Evolutionary conservation across 768 basidiomycete genomes (phyloP).

Genomic region (Auricularia sp.): DNA sequence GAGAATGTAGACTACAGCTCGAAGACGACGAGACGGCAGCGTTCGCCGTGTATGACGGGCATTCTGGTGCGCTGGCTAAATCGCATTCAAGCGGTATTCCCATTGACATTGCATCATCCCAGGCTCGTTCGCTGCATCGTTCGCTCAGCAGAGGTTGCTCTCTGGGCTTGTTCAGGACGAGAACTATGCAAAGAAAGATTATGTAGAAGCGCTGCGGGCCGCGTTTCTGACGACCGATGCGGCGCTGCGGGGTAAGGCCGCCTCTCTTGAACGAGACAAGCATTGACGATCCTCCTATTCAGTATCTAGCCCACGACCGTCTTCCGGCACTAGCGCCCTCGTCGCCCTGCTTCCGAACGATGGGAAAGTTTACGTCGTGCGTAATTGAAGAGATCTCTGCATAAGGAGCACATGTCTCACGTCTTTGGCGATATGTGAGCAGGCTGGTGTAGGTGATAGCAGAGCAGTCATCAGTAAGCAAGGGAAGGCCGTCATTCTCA

Average conservation of each 20-base stretch:
- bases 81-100: too few species aligned
- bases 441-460: slow-evolving; percentile 43
- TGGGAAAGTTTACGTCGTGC: slow-evolving; percentile 19
- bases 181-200: neutral
- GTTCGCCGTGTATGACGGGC: neutral
- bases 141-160: neutral
- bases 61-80: neutral
- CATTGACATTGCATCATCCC: neutral
- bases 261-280: neutral
- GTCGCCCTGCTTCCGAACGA: slow-evolving; percentile 30
- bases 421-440: neutral
- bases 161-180: neutral
- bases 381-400: neutral
- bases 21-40: neutral
- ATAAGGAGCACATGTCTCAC: neutral
- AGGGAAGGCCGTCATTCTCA: slow-evolving; percentile 34
- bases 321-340: slow-evolving; percentile 40
- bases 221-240: neutral
- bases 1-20: neutral
- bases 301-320: neutral
- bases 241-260: neutral
- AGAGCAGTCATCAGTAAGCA: slow-evolving; percentile 31
- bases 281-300: neutral
- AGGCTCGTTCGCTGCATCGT: neutral
- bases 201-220: neutral